Evolutionary conservation across 352 stramenopile species (phyloP).

Genomic region (Lagenidium giganteum): DNA sequence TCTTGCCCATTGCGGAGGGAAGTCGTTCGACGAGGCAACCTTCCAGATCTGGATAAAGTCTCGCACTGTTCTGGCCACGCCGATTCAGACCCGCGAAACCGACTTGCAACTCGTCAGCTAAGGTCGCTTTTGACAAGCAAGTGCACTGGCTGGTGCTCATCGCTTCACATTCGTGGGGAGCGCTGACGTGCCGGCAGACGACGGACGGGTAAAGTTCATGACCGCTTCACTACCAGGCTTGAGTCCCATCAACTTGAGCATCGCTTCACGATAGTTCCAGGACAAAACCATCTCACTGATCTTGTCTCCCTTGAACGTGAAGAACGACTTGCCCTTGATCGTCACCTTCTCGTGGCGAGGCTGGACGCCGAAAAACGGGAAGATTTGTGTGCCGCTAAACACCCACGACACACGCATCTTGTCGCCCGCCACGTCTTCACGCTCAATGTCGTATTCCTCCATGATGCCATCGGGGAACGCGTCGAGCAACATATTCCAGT

Average conservation of each 20-base stretch:
- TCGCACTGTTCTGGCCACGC: too few relatives aligned
- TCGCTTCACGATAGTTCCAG: constrained; percentile 69
- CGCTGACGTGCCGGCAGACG: too few relatives aligned
- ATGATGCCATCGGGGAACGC: constrained; percentile 79
- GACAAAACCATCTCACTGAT: constrained; percentile 67
- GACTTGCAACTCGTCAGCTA: too few relatives aligned
- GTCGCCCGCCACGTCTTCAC: constrained; percentile 46
- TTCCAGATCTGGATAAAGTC: too few relatives aligned
- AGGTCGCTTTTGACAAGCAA: too few relatives aligned
- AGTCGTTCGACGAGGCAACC: too few relatives aligned
- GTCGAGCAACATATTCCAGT: constrained; percentile 66
- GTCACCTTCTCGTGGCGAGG: constrained; percentile 74
- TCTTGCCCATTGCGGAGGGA: too few relatives aligned
- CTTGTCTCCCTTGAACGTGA: constrained; percentile 73
- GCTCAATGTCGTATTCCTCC: constrained; percentile 76
- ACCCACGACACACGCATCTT: constrained; percentile 71
- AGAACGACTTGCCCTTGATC: constrained; percentile 72
- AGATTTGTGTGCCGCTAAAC: constrained; percentile 78
- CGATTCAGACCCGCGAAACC: too few relatives aligned
- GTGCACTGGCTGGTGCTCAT: too few relatives aligned
- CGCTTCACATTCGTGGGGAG: too few relatives aligned
- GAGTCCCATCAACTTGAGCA: constrained; percentile 70
- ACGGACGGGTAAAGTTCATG: too few relatives aligned
- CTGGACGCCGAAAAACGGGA: constrained; percentile 62
- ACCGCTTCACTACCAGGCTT: constrained; percentile 16